A percentile compares a stretch with the other conserved stretches of the same genome.
phyloP scores from a whole-genome alignment of 441 rosid genomes.

The Erodium moschatum region DNA sequence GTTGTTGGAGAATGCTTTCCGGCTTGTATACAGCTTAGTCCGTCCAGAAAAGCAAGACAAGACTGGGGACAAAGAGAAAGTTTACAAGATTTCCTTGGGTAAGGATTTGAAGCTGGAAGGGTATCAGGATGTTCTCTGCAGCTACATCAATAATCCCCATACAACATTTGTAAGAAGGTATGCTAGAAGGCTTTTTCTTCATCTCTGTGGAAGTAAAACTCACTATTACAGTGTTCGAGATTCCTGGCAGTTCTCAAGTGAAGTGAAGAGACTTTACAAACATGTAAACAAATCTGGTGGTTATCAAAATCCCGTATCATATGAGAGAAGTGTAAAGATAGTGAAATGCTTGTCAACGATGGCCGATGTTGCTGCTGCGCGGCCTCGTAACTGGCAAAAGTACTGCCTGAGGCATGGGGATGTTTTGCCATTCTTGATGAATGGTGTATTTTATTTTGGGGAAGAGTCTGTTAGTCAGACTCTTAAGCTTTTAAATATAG shows the following conservation, averaged over 20 bases:
- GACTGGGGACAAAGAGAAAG: conserved; percentile 85
- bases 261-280: conserved; percentile 77
- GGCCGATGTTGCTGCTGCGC: conserved; percentile 92
- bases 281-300: conserved; percentile 93
- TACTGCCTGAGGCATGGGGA: conserved; percentile 90
- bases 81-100: conserved; percentile 45
- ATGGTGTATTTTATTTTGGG: conserved; percentile 74
- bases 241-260: conserved; percentile 96
- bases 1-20: conserved; percentile 88
- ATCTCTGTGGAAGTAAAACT: conserved; percentile 97
- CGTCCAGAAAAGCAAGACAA: conserved; percentile 99
- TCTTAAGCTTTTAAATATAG: conserved; percentile 83
- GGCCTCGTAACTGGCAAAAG: conserved; percentile 99
- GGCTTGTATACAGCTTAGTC: conserved; percentile 85
- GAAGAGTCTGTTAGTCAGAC: conserved; percentile 96
- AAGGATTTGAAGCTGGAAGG: conserved; percentile 97
- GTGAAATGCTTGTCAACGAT: conserved; percentile 88
- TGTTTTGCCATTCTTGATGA: conserved; percentile 73
- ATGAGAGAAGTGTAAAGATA: conserved; percentile 95
- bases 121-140: conserved; percentile 97
- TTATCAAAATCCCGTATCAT: conserved; percentile 73
- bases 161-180: conserved; percentile 95
- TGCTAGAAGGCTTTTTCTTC: conserved; percentile 97
- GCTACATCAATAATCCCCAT: conserved; percentile 92
- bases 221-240: conserved; percentile 96